These are phyloP conservation scores for Chlorophyllum brunneum DNA, from an alignment of 768 basidiomycete species.

Conservation along the genomic window DNA sequence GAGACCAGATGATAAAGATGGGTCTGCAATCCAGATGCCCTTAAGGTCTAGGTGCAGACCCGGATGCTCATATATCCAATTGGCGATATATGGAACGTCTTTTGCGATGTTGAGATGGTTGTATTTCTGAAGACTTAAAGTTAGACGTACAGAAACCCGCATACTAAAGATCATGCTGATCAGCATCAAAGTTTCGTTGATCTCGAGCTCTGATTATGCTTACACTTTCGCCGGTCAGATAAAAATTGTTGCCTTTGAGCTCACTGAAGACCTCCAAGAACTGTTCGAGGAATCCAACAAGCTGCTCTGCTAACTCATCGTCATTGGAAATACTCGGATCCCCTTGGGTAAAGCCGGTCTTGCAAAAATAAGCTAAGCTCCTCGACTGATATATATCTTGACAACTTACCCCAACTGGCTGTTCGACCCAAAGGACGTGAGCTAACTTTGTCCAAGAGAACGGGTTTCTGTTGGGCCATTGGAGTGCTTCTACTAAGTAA, in stretches of 20 bases:
- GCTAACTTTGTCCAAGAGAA: constrained; percentile 80
- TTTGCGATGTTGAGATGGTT: neutral
- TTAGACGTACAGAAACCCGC: constrained; percentile 58
- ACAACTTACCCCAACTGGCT: constrained; percentile 77
- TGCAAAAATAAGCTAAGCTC: constrained; percentile 15
- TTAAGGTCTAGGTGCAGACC: constrained; percentile 54
- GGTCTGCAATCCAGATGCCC: constrained; percentile 73
- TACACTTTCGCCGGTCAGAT: constrained; percentile 72
- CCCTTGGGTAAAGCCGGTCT: constrained; percentile 71
- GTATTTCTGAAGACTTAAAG: neutral
- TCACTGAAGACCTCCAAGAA: constrained; percentile 75
- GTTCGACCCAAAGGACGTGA: constrained; percentile 74
- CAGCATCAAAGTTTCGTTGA: constrained; percentile 21
- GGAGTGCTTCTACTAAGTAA: neutral
- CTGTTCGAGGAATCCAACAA: constrained; percentile 65
- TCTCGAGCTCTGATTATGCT: constrained; percentile 28
- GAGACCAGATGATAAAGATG: constrained; percentile 55
- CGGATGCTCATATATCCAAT: constrained; percentile 66
- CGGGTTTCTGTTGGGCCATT: constrained; percentile 38
- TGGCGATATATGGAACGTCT: constrained; percentile 74
- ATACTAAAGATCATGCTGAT: constrained; percentile 40
- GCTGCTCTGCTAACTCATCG: constrained; percentile 43
- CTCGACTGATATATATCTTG: constrained; percentile 55
- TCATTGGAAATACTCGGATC: constrained; percentile 56
- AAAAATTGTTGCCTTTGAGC: constrained; percentile 69